Evolutionary conservation across 2,329 filamentous ascomycete species (phyloP), one percentile per base, ranked within the genome.

Genomic region (Aspergillus clavatus): DNA sequence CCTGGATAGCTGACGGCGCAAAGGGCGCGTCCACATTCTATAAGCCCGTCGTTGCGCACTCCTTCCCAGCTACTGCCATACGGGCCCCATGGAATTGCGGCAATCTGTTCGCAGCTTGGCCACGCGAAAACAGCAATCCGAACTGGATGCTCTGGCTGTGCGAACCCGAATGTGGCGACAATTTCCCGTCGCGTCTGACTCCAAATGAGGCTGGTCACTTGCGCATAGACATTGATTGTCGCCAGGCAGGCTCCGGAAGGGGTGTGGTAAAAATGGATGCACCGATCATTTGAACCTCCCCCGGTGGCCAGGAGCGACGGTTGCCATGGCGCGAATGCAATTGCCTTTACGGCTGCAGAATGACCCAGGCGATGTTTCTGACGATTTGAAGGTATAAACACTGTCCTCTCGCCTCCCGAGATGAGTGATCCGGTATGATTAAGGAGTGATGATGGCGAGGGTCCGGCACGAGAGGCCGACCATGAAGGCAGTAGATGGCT

Each of bases 261-360:
- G 1, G 88, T 86, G 66, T 97, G 90, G 67, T 86, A 96, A 72
- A 98, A 98, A 69, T 95, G 90, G 46, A 98, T 95, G 65, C 89
- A 89, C 57, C 89, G 88, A 70, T 98, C 91, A 59, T 94, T 95
- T 37, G 87, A 91, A 19, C 93, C 93, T 29, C 93, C 91, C 3
- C 93, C 89, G 1, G 91, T 94, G 11, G 93, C 93, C 29, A 98
- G 70, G 4, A 98, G 77, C 3, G 85, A 86, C 19, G 86, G 81
- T 45, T 91, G 86, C 91, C 90, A 98, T 0, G 93, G 91, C 52
- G 91, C 95, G 68, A 97, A 97, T 2, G 93, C 89, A 56, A 97
- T 93, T 24, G 93, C 93, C 68, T 98, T 98, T 54, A 97, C 87
- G 2, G 93, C 93, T 0, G 91, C 91, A 21, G 81, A 81, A 63